These are phyloP conservation scores for Hylodesmum podocarpum DNA, from an alignment of 306 rosid species.

Conservation along the genomic window DNA sequence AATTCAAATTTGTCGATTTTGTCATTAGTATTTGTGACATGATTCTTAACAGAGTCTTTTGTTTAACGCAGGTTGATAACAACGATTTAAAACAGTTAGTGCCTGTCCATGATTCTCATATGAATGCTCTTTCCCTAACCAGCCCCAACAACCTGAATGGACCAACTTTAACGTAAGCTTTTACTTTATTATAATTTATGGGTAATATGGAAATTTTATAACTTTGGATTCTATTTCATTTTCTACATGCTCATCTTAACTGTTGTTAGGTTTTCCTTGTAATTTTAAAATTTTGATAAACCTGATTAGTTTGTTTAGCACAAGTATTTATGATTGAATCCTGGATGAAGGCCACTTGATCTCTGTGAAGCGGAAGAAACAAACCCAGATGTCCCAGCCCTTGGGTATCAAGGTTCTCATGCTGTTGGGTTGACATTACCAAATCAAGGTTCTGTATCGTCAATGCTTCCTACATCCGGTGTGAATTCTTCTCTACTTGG, in stretches of 20 bases:
- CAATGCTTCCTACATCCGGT: conserved; percentile 53
- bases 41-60: conserved; percentile 16
- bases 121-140: conserved; percentile 54
- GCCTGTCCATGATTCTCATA: conserved; percentile 65
- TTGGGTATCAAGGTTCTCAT: conserved; percentile 68
- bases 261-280: neutral
- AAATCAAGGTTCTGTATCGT: conserved; percentile 56
- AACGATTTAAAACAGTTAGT: conserved; percentile 60
- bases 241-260: neutral
- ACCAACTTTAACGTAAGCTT: conserved; percentile 64
- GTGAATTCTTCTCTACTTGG: conserved; percentile 57
- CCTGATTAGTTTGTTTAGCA: neutral
- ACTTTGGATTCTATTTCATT: conserved; percentile 11
- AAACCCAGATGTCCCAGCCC: conserved; percentile 48
- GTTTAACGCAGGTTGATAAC: conserved; percentile 48
- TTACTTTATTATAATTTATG: neutral
- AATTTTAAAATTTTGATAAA: conserved; percentile 1
- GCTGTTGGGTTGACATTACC: conserved; percentile 54
- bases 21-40: neutral
- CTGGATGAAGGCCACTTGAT: conserved; percentile 79
- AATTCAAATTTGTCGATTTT: neutral
- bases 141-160: conserved; percentile 68
- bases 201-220: neutral
- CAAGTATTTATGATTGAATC: conserved; percentile 24
- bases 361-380: conserved; percentile 66